Evolutionary conservation across 805 yeast genomes (phyloP), one percentile per base, ranked within the genome.

Genomic region (Scheffersomyces ergatensis): DNA sequence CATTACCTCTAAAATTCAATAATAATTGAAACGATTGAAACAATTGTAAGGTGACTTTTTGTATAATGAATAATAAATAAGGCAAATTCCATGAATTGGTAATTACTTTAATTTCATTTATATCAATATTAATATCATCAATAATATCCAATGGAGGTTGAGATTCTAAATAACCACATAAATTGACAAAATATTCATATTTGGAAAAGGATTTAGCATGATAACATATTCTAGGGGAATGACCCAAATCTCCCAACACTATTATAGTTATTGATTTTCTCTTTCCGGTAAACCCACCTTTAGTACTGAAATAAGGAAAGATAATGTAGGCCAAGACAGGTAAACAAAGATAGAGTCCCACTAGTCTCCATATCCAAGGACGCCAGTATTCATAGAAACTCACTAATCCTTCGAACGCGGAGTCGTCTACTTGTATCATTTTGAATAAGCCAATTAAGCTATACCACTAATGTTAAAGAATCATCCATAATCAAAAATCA

Each of bases 211-310:
- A 83, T 42, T 72, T 65, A 0, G 95, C 96, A 58, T 93, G 99
- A 62, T 92, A 86, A 50, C 83, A 76, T 85, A 92, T 93, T 44
- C 99, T 72, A 5, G 99, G 99, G 0, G 97, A 90, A 56, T 89
- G 95, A 12, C 96, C 97, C 39, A 93, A 57, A 57, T 92, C 98
- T 2, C 99, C 99, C 15, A 93, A 66, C 2, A 93, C 99, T 47
- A 88, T 75, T 15, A 93, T 80, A 8, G 85, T 74, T 5, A 88
- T 81, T 38, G 88, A 76, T 46, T 72, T 78, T 44, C 54, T 47
- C 24, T 51, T 57, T 17, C 61, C 50, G 1, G 49, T 34, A 27
- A 46, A 53, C 8, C 48, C 39, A 14, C 55, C 50, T 18, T 55
- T 54, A 25, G 58, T 49, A 4, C 57, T 37, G 12, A 73, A 30